These are phyloP conservation scores for Jaminaea rosea DNA, from an alignment of 1,284 basidiomycete species.

Conservation along the genomic window DNA sequence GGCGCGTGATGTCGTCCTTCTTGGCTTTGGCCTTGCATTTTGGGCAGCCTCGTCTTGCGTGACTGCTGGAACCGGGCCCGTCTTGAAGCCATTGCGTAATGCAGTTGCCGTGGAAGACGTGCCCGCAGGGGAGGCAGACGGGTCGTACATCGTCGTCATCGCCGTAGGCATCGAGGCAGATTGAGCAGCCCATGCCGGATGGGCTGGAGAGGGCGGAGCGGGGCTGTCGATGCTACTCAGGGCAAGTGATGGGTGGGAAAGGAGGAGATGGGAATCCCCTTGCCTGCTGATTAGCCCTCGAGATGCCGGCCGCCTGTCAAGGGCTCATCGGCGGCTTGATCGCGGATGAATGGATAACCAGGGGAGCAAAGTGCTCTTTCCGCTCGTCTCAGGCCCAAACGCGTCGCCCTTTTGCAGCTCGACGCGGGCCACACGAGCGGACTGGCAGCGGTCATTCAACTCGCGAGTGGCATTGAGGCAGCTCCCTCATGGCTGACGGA, in stretches of 20 bases:
- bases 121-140: slow-evolving; percentile 5
- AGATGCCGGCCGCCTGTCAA: too few relatives aligned
- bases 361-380: too few relatives aligned
- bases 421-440: too few relatives aligned
- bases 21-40: too few relatives aligned
- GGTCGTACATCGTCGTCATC: slow-evolving; percentile 6
- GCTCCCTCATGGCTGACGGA: too few relatives aligned
- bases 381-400: not conserved
- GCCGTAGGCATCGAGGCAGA: slow-evolving; percentile 4
- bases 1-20: not conserved
- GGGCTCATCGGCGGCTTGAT: not conserved
- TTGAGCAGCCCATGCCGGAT: slow-evolving; percentile 7
- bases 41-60: too few relatives aligned
- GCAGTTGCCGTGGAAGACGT: not conserved
- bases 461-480: too few relatives aligned
- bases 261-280: too few relatives aligned
- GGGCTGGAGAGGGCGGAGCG: too few relatives aligned
- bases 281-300: too few relatives aligned
- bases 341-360: not conserved
- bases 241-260: not conserved
- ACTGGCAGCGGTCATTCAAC: too few relatives aligned
- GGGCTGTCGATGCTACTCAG: not conserved
- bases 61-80: too few relatives aligned
- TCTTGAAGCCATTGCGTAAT: not conserved
- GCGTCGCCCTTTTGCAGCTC: not conserved